phyloP scores from a whole-genome alignment of 148 eudicot species.

The Spergularia marina region DNA sequence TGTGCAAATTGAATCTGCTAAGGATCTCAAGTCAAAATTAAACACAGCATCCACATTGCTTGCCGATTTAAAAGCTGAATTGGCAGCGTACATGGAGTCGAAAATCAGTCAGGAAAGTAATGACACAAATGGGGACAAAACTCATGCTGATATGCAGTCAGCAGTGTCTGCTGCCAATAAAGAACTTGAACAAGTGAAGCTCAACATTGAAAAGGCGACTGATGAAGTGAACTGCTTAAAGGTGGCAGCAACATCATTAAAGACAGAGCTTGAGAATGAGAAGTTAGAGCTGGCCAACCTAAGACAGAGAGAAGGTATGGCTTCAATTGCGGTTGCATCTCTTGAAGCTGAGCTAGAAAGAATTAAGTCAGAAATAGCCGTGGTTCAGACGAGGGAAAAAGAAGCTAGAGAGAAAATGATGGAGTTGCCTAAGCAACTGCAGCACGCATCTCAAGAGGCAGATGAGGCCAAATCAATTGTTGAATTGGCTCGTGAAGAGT shows the following conservation, averaged over 20 bases:
- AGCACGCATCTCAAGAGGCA: conserved; percentile 72
- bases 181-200: conserved; percentile 74
- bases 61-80: conserved; percentile 62
- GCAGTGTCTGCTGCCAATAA: conserved; percentile 49
- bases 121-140: conserved; percentile 33
- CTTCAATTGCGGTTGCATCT: conserved; percentile 67
- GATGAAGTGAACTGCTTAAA: conserved; percentile 64
- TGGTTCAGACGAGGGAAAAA: conserved; percentile 56
- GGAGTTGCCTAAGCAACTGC: conserved; percentile 67
- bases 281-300: conserved; percentile 50
- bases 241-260: conserved; percentile 61
- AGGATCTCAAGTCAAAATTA: conserved; percentile 67
- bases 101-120: conserved; percentile 47
- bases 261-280: conserved; percentile 68
- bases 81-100: conserved; percentile 86
- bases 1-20: conserved; percentile 55
- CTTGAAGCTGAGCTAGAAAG: conserved; percentile 78
- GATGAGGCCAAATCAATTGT: conserved; percentile 64
- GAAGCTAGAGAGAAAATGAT: conserved; percentile 69
- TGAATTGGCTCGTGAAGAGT: conserved; percentile 57
- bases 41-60: conserved; percentile 57
- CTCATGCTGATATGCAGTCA: conserved; percentile 53
- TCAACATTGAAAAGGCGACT: conserved; percentile 60
- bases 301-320: conserved; percentile 89
- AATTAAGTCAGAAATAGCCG: conserved; percentile 61